These are phyloP conservation scores for Boletus rubroflammeus DNA, from an alignment of 768 basidiomycete species.

Conservation along the genomic window DNA sequence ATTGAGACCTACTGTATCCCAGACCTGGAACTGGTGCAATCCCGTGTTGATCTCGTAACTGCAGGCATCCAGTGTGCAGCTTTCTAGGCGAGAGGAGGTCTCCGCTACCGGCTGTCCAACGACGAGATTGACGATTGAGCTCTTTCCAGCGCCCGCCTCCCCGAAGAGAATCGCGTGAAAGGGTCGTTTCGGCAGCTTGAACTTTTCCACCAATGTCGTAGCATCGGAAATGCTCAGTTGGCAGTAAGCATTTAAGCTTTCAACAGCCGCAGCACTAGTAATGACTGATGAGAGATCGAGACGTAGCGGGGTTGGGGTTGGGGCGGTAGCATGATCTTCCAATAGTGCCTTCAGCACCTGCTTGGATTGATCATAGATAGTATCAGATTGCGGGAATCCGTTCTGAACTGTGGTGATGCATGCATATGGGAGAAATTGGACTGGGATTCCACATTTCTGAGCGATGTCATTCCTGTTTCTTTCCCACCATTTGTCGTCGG, in stretches of 20 bases:
- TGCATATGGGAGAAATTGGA: conserved; percentile 7
- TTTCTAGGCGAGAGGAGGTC: conserved; percentile 22
- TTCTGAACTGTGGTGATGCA: conserved; percentile 20
- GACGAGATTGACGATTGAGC: conserved; percentile 41
- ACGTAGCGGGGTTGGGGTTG: conserved; percentile 11
- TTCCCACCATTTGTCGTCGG: conserved; percentile 38
- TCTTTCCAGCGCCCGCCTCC: conserved; percentile 39
- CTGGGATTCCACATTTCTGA: conserved; percentile 10
- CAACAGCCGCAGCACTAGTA: background rate
- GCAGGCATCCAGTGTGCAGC: conserved; percentile 34
- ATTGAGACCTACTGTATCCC: conserved; percentile 34
- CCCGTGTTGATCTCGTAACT: conserved; percentile 24
- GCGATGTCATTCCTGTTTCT: conserved; percentile 26
- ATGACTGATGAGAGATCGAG: conserved; percentile 16
- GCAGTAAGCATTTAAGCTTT: conserved; percentile 12
- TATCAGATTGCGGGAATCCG: background rate
- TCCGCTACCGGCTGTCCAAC: conserved; percentile 20
- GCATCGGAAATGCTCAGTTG: conserved; percentile 13
- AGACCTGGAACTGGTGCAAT: conserved; percentile 23
- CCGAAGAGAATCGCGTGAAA: conserved; percentile 39
- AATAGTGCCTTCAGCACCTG: conserved; percentile 9
- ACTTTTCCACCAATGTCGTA: conserved; percentile 6
- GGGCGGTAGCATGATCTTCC: conserved; percentile 2
- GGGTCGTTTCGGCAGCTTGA: conserved; percentile 11
- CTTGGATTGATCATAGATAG: conserved; percentile 13